Percentiles rank a stretch among this genome's conserved stretches.
Conservation (phyloP, 2,329 filamentous ascomycete genomes). For the Xylariaceae sp. region DNA sequence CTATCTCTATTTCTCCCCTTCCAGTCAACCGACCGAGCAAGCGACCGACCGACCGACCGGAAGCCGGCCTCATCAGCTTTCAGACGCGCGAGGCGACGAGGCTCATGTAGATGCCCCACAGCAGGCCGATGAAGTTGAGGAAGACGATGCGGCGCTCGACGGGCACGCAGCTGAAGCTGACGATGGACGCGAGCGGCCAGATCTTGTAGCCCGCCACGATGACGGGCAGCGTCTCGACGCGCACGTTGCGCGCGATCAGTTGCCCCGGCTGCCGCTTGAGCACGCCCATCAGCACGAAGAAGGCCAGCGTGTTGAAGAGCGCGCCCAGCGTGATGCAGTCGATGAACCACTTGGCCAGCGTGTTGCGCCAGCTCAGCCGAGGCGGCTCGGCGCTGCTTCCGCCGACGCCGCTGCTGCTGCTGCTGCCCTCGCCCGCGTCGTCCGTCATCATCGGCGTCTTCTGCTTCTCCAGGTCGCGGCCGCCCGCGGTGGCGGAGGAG, state of each 20-base stretch:
- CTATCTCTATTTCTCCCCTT: too few relatives aligned
- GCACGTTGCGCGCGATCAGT: constrained; percentile 32
- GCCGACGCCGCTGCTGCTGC: constrained; percentile 7
- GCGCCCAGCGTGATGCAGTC: constrained; percentile 42
- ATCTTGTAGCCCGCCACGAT: constrained; percentile 44
- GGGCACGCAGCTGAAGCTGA: constrained; percentile 42
- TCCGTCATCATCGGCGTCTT: constrained; percentile 20
- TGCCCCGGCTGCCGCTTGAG: constrained; percentile 31
- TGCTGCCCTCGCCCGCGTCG: constrained; percentile 17
- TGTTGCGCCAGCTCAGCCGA: constrained; percentile 34
- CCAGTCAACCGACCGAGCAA: too few relatives aligned
- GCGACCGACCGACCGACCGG: too few relatives aligned
- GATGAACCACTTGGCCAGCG: constrained; percentile 41
- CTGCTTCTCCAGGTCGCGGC: constrained; percentile 22
- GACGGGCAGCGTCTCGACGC: constrained; percentile 37
- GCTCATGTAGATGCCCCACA: constrained; percentile 47
- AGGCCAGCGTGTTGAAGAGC: constrained; percentile 38
- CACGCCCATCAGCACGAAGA: constrained; percentile 39
- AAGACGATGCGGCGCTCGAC: constrained; percentile 43
- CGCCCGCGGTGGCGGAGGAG: constrained; percentile 2
- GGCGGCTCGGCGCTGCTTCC: constrained; percentile 14
- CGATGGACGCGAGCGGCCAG: constrained; percentile 43
- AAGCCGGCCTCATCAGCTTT: too few relatives aligned
- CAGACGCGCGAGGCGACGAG: constrained; percentile 36
- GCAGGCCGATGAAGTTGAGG: constrained; percentile 38